Evolutionary conservation across 495 filamentous ascomycete genomes (phyloP).

Genomic region (Pseudomonodictys pantanalensis): DNA sequence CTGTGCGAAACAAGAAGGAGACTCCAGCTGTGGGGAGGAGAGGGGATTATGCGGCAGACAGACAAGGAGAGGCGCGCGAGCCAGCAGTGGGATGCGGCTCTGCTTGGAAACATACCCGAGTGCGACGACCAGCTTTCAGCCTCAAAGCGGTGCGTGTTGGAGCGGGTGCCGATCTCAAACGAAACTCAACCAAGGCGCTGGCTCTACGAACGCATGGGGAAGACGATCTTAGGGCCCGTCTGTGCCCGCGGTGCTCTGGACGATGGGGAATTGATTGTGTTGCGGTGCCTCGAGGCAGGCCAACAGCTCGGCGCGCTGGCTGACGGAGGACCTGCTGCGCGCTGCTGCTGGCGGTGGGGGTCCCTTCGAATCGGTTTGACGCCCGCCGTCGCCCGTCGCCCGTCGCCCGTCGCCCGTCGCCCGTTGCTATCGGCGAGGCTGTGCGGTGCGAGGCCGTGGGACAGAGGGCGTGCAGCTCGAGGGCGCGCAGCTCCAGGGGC

Average conservation of each 20-base stretch:
- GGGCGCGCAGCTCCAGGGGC: not conserved
- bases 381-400: not conserved
- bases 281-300: not conserved
- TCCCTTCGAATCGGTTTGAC: not conserved
- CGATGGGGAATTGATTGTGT: not conserved
- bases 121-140: constrained; percentile 28
- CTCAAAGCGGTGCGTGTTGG: constrained; percentile 31
- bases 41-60: not conserved
- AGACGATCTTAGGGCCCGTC: constrained; percentile 23
- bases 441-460: not conserved
- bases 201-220: constrained; percentile 27
- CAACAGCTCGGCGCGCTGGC: not conserved
- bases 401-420: not conserved
- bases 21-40: not conserved
- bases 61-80: not conserved
- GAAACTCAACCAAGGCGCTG: constrained; percentile 22
- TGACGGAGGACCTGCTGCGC: constrained; percentile 2
- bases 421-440: not conserved
- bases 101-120: constrained; percentile 26
- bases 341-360: not conserved
- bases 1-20: not conserved
- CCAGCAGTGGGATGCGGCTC: constrained; percentile 17
- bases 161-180: constrained; percentile 25
- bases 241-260: constrained; percentile 8
- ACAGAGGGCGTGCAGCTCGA: not conserved